phyloP scores from a whole-genome alignment of 2,329 filamentous ascomycete genomes.

The Cytospora piceae region DNA sequence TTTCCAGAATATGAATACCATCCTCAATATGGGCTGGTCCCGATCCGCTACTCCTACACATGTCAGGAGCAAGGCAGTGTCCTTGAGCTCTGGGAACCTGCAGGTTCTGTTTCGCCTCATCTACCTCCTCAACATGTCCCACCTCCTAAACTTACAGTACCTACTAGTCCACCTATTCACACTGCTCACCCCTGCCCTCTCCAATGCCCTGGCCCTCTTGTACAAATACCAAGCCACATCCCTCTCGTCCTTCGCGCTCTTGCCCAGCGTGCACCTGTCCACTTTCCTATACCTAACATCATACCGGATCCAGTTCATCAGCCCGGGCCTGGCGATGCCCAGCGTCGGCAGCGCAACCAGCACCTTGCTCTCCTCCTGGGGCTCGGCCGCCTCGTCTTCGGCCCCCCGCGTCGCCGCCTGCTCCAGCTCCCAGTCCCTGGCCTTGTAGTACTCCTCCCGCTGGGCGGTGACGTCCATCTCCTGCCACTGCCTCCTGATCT shows the following conservation, averaged over 20 bases:
- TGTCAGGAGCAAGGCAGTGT: too few species aligned
- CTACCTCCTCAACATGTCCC: neutral
- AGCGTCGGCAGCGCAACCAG: constrained; percentile 59
- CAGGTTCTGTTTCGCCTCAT: neutral
- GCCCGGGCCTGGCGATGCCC: constrained; percentile 49
- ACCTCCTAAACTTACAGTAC: neutral
- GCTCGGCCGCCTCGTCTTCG: neutral
- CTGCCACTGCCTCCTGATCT: constrained; percentile 8
- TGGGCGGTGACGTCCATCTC: neutral
- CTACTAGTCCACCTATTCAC: neutral
- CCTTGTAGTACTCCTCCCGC: constrained; percentile 8
- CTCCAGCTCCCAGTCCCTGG: constrained; percentile 3
- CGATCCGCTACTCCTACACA: too few species aligned
- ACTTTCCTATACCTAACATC: constrained; percentile 56
- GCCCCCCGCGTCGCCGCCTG: neutral
- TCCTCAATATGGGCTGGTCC: too few species aligned
- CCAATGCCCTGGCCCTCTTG: constrained; percentile 7
- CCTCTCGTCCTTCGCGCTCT: constrained; percentile 9
- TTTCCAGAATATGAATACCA: too few species aligned
- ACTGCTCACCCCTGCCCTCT: neutral
- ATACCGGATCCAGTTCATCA: constrained; percentile 54
- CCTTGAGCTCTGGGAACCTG: too few species aligned
- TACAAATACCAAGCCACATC: neutral
- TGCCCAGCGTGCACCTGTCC: constrained; percentile 45
- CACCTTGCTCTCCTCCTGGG: constrained; percentile 37